Percentiles rank a stretch among this genome's conserved stretches.
These are phyloP conservation scores for Aspergillus novoparasiticus DNA, from an alignment of 2,329 filamentous ascomycete genomes.

Conservation along the genomic window DNA sequence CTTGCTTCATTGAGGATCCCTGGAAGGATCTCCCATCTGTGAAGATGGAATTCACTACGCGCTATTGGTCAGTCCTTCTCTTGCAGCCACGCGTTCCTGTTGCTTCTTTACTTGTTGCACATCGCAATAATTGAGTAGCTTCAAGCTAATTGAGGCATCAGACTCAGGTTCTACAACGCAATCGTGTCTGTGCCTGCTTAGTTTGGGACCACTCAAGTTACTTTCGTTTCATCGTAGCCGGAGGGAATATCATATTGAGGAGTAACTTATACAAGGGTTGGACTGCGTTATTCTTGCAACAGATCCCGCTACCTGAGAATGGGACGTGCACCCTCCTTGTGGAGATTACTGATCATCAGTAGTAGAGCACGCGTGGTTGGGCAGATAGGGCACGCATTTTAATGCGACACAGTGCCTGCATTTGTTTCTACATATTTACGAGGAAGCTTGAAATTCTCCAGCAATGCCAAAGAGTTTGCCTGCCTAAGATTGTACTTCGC, in stretches of 20 bases:
- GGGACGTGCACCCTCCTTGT: not conserved
- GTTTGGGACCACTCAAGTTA: not conserved
- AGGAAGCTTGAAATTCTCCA: too few relatives aligned
- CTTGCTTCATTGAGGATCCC: constrained; percentile 24
- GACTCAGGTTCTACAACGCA: not conserved
- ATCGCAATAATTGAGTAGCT: not conserved
- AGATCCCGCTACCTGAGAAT: not conserved
- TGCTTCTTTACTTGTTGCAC: not conserved
- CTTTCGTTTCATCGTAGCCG: not conserved
- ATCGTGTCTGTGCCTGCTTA: not conserved
- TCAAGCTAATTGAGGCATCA: not conserved
- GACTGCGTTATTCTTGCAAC: not conserved
- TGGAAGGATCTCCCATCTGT: constrained; percentile 20
- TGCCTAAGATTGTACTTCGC: not conserved
- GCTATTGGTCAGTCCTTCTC: constrained; percentile 10
- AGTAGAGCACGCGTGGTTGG: not conserved
- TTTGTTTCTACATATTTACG: too few relatives aligned
- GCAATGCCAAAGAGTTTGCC: not conserved
- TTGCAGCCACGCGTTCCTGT: not conserved
- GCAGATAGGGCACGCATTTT: not conserved
- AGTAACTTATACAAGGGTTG: too few relatives aligned
- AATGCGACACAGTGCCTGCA: too few relatives aligned
- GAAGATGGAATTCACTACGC: constrained; percentile 3
- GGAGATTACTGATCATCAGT: not conserved
- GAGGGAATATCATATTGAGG: not conserved